Percentiles rank a stretch among this genome's conserved stretches.
Conservation (phyloP, 75 land plant species). For the Ceratopteris richardii region DNA sequence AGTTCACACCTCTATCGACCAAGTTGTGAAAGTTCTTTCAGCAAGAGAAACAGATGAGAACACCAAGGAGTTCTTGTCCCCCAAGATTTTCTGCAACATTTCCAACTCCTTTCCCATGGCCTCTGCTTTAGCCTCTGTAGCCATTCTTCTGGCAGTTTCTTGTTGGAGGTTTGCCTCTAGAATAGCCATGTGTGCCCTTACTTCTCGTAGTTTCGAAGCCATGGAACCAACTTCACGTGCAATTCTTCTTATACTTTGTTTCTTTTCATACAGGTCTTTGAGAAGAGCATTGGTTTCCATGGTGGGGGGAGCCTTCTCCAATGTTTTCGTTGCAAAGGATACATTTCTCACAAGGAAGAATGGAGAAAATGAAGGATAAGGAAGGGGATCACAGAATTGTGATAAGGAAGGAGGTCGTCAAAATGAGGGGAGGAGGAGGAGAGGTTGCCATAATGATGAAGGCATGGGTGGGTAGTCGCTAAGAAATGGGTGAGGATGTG, state of each 20-base stretch:
- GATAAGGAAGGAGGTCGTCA: too few relatives aligned
- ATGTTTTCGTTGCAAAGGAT: too few relatives aligned
- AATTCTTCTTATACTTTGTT: conserved; percentile 41
- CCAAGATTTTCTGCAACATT: conserved; percentile 34
- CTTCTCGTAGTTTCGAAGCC: conserved; percentile 62
- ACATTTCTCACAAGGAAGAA: too few relatives aligned
- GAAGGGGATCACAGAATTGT: too few relatives aligned
- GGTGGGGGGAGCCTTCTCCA: too few relatives aligned
- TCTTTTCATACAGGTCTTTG: conserved; percentile 51
- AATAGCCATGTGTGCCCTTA: conserved; percentile 26
- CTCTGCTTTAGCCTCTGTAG: conserved; percentile 44
- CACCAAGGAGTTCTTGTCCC: conserved; percentile 31
- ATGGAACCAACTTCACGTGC: conserved; percentile 42
- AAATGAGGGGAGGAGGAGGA: too few relatives aligned
- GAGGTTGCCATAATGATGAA: too few relatives aligned
- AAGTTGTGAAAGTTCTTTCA: conserved; percentile 46
- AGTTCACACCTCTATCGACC: conserved; percentile 45
- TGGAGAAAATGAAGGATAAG: too few relatives aligned
- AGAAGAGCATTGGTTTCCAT: conserved; percentile 13
- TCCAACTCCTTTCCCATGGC: conserved; percentile 38
- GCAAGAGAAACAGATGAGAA: conserved; percentile 26
- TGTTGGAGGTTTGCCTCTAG: conserved; percentile 31
- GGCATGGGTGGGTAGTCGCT: too few relatives aligned
- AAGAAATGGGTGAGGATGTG: too few relatives aligned
- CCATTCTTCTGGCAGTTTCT: conserved; percentile 41